Conservation (phyloP, 257 asterid species). For the Primulina huaijiensis region DNA sequence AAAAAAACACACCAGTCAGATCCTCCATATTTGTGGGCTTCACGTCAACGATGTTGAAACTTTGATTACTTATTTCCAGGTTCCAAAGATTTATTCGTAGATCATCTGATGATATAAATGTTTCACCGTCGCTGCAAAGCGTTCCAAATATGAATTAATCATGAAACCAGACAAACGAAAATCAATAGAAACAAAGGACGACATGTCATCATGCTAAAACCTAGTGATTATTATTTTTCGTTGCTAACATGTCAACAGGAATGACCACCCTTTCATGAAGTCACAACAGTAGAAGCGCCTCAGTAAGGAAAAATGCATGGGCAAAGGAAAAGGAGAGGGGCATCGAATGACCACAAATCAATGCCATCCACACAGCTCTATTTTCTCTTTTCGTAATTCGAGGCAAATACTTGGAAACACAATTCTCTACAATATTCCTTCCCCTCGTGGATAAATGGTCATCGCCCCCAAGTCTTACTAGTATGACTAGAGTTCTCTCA, state of each 20-base stretch:
- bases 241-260: slow-evolving; percentile 15
- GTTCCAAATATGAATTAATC: slow-evolving; percentile 19
- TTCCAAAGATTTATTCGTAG: slow-evolving; percentile 87
- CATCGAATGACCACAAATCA: too few species aligned
- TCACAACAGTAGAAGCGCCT: not conserved
- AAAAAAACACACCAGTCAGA: slow-evolving; percentile 56
- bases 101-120: slow-evolving; percentile 93
- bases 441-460: not conserved
- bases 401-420: not conserved
- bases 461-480: not conserved
- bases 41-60: slow-evolving; percentile 88
- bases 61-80: slow-evolving; percentile 82
- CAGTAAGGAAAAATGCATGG: too few species aligned
- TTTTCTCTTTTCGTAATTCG: slow-evolving; percentile 7
- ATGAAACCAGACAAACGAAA: slow-evolving; percentile 13
- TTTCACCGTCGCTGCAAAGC: slow-evolving; percentile 76
- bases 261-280: slow-evolving; percentile 8
- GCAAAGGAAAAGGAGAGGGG: too few species aligned
- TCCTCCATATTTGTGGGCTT: slow-evolving; percentile 93
- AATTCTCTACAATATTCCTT: not conserved
- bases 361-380: not conserved
- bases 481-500: not conserved
- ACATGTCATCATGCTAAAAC: slow-evolving; percentile 22
- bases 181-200: slow-evolving; percentile 13
- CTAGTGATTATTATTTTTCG: slow-evolving; percentile 3